These are phyloP conservation scores for Rhodomyrtus tomentosa DNA, from an alignment of 345 rosid genomes.

Conservation along the genomic window DNA sequence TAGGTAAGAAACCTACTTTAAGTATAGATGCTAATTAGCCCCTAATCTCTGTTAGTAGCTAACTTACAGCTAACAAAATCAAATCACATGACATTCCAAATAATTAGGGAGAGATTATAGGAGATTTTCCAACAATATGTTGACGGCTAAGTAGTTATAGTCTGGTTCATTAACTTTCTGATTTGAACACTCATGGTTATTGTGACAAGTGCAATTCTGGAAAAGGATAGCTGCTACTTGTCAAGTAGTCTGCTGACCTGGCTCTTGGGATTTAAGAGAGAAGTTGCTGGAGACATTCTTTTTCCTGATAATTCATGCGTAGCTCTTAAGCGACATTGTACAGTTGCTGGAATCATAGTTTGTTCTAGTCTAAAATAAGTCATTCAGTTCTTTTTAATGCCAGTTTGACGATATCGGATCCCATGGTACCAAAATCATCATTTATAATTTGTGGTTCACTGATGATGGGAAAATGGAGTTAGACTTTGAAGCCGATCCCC, in stretches of 20 bases:
- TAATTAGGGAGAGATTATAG: no score
- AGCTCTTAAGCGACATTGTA: not conserved
- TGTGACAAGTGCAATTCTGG: not conserved
- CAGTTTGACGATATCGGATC: conserved; percentile 76
- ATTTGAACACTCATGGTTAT: not conserved
- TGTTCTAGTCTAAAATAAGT: not conserved
- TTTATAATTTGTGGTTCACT: conserved; percentile 80
- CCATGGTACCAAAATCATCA: conserved; percentile 81
- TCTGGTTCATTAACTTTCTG: not conserved
- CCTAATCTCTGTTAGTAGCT: no score
- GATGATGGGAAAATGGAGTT: conserved; percentile 58
- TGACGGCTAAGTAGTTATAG: not conserved
- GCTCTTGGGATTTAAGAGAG: not conserved
- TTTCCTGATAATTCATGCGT: not conserved
- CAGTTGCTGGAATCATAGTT: not conserved
- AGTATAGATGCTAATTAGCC: no score
- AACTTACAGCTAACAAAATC: no score
- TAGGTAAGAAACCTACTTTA: no score
- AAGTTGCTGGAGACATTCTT: not conserved
- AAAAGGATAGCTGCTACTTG: not conserved
- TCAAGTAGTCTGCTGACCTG: not conserved
- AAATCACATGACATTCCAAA: no score
- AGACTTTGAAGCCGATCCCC: conserved; percentile 56
- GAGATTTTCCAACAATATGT: no score
- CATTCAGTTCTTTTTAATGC: not conserved